A percentile compares a stretch with the other conserved stretches of the same genome.
Conservation (phyloP, 805 yeast genomes). For the Alloascoidea hylecoeti region DNA sequence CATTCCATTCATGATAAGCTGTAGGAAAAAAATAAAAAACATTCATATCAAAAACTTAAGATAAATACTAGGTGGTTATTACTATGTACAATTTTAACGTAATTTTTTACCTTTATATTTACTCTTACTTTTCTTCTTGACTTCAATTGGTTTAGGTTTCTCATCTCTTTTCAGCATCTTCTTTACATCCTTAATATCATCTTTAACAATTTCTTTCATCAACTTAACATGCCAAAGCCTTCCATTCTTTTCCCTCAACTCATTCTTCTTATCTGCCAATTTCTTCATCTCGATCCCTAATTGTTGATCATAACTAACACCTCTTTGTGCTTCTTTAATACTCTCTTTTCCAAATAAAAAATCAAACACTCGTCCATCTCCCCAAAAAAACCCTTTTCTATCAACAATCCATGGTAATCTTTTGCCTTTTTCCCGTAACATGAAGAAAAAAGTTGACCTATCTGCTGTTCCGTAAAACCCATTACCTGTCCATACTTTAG, state of each 20-base stretch:
- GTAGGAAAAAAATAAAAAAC: no score
- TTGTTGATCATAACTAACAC: conserved; percentile 47
- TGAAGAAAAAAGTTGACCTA: conserved; percentile 58
- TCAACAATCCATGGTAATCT: conserved; percentile 65
- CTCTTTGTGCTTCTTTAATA: conserved; percentile 62
- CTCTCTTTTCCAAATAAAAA: conserved; percentile 69
- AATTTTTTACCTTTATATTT: neutral
- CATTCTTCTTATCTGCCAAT: conserved; percentile 31
- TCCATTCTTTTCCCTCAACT: conserved; percentile 40
- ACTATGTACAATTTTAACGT: neutral
- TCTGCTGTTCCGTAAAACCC: conserved; percentile 81
- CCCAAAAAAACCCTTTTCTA: conserved; percentile 85
- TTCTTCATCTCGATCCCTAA: conserved; percentile 32
- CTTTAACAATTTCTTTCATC: conserved; percentile 25
- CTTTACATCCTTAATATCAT: conserved; percentile 21
- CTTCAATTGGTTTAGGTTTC: neutral
- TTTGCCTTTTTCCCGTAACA: conserved; percentile 42
- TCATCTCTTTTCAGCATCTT: neutral
- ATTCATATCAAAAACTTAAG: no score
- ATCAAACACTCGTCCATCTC: conserved; percentile 80
- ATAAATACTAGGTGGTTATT: neutral
- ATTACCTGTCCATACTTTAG: conserved; percentile 74
- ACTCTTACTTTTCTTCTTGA: neutral
- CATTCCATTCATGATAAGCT: no score
- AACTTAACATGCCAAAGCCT: conserved; percentile 45